Percentiles rank a stretch among this genome's conserved stretches.
Conservation (phyloP, 768 basidiomycete species). For the Atractiella rhizophila region DNA sequence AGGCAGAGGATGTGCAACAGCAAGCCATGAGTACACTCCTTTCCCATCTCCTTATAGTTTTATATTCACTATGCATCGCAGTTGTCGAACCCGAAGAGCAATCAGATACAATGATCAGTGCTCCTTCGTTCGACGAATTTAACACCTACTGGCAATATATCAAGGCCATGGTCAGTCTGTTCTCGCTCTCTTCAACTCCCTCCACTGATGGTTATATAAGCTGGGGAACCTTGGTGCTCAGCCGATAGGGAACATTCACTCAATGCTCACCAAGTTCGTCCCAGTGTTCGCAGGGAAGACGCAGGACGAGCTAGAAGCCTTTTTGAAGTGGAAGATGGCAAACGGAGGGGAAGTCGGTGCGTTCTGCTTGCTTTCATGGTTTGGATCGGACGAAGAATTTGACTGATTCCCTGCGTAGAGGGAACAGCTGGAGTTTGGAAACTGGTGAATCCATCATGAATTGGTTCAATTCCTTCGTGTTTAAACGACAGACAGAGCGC, state of each 20-base stretch:
- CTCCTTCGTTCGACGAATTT: slow-evolving; percentile 66
- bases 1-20: slow-evolving; percentile 15
- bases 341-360: too few relatives aligned
- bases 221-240: slow-evolving; percentile 59
- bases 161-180: slow-evolving; percentile 22
- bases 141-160: slow-evolving; percentile 79
- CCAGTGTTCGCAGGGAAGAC: slow-evolving; percentile 50
- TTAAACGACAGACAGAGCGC: too few relatives aligned
- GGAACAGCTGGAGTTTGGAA: too few relatives aligned
- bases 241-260: slow-evolving; percentile 57
- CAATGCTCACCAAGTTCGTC: slow-evolving; percentile 51
- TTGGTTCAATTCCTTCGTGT: too few relatives aligned
- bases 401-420: too few relatives aligned
- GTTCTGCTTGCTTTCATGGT: too few relatives aligned
- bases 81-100: slow-evolving; percentile 29
- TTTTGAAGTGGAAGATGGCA: slow-evolving; percentile 54
- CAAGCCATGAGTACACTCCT: slow-evolving; percentile 4
- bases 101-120: slow-evolving; percentile 34
- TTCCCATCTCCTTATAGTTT: not conserved
- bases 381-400: too few relatives aligned
- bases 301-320: slow-evolving; percentile 46
- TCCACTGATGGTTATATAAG: slow-evolving; percentile 32
- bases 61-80: slow-evolving; percentile 3
- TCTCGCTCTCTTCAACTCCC: not conserved
- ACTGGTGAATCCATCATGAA: too few relatives aligned